Conservation (phyloP, 2,329 filamentous ascomycete species). For the Exophiala mesophila region DNA sequence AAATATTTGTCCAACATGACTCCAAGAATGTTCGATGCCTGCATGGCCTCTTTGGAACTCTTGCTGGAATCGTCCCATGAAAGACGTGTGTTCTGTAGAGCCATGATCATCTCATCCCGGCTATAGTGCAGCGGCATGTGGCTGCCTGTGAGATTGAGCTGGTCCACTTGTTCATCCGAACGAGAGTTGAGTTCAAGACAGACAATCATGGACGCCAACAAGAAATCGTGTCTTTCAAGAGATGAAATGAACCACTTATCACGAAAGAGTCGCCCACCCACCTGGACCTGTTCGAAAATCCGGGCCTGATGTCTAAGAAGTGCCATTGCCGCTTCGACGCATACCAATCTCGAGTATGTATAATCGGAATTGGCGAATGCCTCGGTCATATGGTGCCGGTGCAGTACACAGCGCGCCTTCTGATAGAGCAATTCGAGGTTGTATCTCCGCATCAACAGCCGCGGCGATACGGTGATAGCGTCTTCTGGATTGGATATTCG, state of each 20-base stretch:
- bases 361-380: constrained; percentile 30
- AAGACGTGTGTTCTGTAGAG: background rate
- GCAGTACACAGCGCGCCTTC: constrained; percentile 48
- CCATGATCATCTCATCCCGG: background rate
- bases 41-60: background rate
- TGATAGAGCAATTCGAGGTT: constrained; percentile 48
- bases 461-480: background rate
- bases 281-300: constrained; percentile 46
- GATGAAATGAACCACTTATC: constrained; percentile 56
- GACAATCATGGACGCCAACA: constrained; percentile 58
- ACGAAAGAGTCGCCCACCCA: constrained; percentile 49
- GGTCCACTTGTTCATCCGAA: background rate
- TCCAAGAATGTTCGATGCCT: background rate
- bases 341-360: constrained; percentile 41
- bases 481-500: background rate
- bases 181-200: constrained; percentile 40
- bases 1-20: background rate
- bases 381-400: constrained; percentile 45
- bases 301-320: constrained; percentile 47
- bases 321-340: constrained; percentile 43
- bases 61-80: background rate
- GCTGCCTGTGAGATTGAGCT: background rate
- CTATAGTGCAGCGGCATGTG: background rate
- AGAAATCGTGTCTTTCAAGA: constrained; percentile 55
- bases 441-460: constrained; percentile 22